phyloP scores from a whole-genome alignment of 2,329 filamentous ascomycete genomes.

The Emydomyces testavorans region DNA sequence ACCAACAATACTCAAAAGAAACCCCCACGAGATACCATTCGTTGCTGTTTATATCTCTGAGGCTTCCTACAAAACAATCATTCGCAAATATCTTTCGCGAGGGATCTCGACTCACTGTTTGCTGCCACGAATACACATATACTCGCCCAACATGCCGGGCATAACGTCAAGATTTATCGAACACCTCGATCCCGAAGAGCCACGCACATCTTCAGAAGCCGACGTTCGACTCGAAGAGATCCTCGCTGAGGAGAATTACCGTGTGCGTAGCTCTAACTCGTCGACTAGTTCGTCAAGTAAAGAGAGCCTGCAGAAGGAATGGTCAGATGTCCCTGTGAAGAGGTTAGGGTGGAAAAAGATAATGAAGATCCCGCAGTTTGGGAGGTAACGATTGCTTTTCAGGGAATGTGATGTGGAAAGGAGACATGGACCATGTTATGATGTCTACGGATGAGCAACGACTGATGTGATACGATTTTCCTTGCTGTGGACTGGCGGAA shows the following conservation, averaged over 20 bases:
- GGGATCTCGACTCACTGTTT: neutral
- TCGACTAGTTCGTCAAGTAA: slow-evolving; percentile 6
- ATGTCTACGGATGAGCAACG: neutral
- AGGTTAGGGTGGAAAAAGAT: slow-evolving; percentile 1
- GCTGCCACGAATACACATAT: neutral
- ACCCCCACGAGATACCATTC: no score
- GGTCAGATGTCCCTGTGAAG: neutral
- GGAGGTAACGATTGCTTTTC: neutral
- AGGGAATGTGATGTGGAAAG: neutral
- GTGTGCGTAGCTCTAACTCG: slow-evolving; percentile 6
- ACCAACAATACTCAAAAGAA: neutral
- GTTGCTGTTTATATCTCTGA: neutral
- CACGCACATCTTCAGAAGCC: slow-evolving; percentile 12
- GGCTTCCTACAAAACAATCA: no score
- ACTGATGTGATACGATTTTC: neutral
- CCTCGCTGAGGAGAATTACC: slow-evolving; percentile 13
- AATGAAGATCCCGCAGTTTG: slow-evolving; percentile 7
- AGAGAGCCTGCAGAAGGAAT: slow-evolving; percentile 11
- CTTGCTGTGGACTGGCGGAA: no score
- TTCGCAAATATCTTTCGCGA: no score
- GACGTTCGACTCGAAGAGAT: slow-evolving; percentile 17
- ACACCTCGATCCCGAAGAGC: slow-evolving; percentile 13
- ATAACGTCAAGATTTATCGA: slow-evolving; percentile 15
- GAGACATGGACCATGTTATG: neutral
- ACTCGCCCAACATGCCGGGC: slow-evolving; percentile 7